Conservation (phyloP, 805 yeast genomes). For the Pichia nanzhaoensis region DNA sequence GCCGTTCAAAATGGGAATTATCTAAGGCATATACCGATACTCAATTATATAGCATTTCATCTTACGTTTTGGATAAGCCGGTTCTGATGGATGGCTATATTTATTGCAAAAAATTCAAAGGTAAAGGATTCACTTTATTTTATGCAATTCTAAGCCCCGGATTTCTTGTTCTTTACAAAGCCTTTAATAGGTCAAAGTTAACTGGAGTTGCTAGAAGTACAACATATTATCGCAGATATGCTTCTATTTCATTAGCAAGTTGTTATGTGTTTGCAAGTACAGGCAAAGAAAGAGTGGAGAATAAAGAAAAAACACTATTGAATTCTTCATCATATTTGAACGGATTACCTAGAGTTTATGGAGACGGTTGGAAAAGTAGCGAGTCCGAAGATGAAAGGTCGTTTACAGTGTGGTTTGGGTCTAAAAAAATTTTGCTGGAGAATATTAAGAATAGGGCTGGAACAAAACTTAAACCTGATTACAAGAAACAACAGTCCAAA, state of each 20-base stretch:
- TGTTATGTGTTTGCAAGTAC: conserved; percentile 76
- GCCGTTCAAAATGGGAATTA: conserved; percentile 43
- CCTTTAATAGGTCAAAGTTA: conserved; percentile 39
- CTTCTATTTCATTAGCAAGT: conserved; percentile 54
- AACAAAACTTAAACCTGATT: neutral
- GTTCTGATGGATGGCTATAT: conserved; percentile 60
- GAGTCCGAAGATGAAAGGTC: conserved; percentile 74
- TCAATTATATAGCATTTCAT: conserved; percentile 45
- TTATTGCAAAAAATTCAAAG: conserved; percentile 64
- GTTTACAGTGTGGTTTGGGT: conserved; percentile 81
- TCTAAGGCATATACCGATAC: conserved; percentile 50
- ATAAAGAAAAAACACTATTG: conserved; percentile 30
- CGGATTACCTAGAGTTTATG: conserved; percentile 62
- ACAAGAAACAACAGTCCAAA: neutral
- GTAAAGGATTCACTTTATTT: conserved; percentile 54
- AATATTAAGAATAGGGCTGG: conserved; percentile 16
- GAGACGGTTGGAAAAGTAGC: conserved; percentile 77
- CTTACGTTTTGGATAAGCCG: conserved; percentile 52
- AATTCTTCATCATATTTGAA: conserved; percentile 45
- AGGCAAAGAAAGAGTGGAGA: conserved; percentile 48
- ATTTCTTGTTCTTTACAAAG: conserved; percentile 49
- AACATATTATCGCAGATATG: conserved; percentile 42
- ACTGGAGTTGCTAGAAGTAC: conserved; percentile 40
- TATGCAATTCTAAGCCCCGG: conserved; percentile 69
- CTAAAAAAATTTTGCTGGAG: conserved; percentile 40